These are phyloP conservation scores for Paulownia fortunei DNA, from an alignment of 257 asterid genomes.

Conservation along the genomic window DNA sequence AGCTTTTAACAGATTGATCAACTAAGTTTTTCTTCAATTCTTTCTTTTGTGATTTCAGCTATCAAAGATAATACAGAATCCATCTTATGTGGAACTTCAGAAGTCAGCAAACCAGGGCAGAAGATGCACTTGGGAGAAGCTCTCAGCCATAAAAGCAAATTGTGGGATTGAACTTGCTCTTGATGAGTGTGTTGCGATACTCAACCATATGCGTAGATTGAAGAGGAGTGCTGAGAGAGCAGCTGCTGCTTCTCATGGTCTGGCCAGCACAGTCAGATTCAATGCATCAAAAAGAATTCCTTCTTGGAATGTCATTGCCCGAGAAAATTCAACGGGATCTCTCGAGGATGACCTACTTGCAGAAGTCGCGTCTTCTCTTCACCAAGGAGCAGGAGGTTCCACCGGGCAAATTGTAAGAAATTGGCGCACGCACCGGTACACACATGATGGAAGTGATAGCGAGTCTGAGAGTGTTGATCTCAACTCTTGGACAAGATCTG, in stretches of 20 bases:
- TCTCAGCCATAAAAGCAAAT: conserved; percentile 89
- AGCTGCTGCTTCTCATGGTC: conserved; percentile 71
- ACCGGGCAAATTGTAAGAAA: too few species aligned
- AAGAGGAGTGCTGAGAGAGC: conserved; percentile 90
- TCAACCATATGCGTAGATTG: conserved; percentile 91
- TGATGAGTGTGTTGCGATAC: conserved; percentile 84
- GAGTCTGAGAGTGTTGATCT: conserved; percentile 76
- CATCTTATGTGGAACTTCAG: conserved; percentile 77
- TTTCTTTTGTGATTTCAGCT: conserved; percentile 48
- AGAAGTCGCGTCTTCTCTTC: conserved; percentile 50
- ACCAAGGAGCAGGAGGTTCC: too few species aligned
- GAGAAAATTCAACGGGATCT: conserved; percentile 90
- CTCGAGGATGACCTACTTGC: conserved; percentile 77
- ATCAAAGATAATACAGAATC: conserved; percentile 86
- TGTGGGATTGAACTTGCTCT: conserved; percentile 96
- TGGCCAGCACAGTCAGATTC: conserved; percentile 52
- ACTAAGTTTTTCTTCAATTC: neutral
- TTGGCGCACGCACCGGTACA: conserved; percentile 46
- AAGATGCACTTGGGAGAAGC: conserved; percentile 97
- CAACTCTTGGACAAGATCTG: conserved; percentile 85
- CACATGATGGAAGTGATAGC: conserved; percentile 79
- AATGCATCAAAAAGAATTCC: conserved; percentile 84
- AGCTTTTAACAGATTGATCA: conserved; percentile 3
- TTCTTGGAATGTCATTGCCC: conserved; percentile 88
- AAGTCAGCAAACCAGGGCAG: conserved; percentile 94